Base-by-base conservation (phyloP, 1,284 basidiomycete species). In the Stereum hirsutum region DNA sequence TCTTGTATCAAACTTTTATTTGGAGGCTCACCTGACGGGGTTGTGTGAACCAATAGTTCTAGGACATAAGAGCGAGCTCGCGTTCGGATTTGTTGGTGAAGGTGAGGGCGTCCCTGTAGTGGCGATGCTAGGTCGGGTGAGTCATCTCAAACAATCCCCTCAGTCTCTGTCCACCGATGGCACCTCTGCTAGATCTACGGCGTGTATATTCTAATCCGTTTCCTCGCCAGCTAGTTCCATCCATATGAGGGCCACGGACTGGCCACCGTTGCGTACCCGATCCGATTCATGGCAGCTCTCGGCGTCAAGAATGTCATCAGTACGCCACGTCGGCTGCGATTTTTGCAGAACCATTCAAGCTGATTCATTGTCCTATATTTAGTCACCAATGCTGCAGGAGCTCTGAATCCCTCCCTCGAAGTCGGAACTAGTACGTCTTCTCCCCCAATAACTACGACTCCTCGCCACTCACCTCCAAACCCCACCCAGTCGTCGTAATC, bases 381-480 rank as follows among this genome's bases (percentile, higher is more conserved):
- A 89, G 88, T 92, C 36, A 92, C 89, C 20, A 92, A 92, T 55
- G 89, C 89, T 8, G 75, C 88, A 17, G 89, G 89, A 19, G 81
- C 79, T 6, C 66, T 92, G 19, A 87, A 85, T 54, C 78, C 81
- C 6, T 53, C 65, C 3, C 74, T 88, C 46, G 65, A 77, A 10
- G 81, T 89, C n/a, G 89, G 89, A 52, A 90, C 86, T 5, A 85
- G 86, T 88, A 55, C 46, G 80, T 66, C 20, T 21, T 4, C 25
- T 33, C 20, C 23, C 33, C 35, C 17, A 14, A n/a, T 19, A 43
- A 37, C 23, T 23, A 11, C 28, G 11, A 37, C 38, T 39, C 24
- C 48, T 31, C 20, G 39, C 42, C 25, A 23, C 17, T 37, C 1
- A 34, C 32, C 17, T 14, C 25, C 17, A 10, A 39, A 10, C 33